phyloP scores from a whole-genome alignment of 805 yeast genomes.

The Saccharomycopsis oosterbeekiorum region DNA sequence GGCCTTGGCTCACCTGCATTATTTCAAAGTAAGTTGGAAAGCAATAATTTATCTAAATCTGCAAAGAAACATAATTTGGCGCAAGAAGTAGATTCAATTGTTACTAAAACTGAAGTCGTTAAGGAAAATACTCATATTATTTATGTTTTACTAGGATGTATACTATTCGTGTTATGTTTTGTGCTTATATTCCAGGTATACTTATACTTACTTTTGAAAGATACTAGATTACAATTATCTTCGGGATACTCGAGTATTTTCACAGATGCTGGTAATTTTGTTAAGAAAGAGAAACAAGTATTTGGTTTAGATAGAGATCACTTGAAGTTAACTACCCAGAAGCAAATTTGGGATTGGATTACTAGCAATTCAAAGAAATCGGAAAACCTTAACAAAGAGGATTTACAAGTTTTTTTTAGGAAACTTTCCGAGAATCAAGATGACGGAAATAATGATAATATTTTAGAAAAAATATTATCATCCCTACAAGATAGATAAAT shows the following conservation, averaged over 20 bases:
- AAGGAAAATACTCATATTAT: neutral
- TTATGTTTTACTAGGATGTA: neutral
- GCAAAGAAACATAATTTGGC: neutral
- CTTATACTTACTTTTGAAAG: neutral
- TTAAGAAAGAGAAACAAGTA: neutral
- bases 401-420: neutral
- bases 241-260: neutral
- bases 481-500: neutral
- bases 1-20: constrained; percentile 15
- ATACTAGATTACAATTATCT: neutral
- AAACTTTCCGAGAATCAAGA: neutral
- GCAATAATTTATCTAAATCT: neutral
- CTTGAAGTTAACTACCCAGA: neutral
- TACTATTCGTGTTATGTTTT: neutral
- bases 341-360: constrained; percentile 12
- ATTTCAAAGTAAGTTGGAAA: constrained; percentile 1
- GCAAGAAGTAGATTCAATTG: neutral
- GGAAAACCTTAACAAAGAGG: neutral
- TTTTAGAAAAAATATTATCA: neutral
- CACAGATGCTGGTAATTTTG: neutral
- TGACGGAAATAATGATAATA: neutral
- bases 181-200: neutral
- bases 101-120: neutral
- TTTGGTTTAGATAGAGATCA: neutral
- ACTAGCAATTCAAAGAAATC: neutral